Conservation (phyloP, 371 early-diverging fungal species). For the Mucor saturninus region DNA sequence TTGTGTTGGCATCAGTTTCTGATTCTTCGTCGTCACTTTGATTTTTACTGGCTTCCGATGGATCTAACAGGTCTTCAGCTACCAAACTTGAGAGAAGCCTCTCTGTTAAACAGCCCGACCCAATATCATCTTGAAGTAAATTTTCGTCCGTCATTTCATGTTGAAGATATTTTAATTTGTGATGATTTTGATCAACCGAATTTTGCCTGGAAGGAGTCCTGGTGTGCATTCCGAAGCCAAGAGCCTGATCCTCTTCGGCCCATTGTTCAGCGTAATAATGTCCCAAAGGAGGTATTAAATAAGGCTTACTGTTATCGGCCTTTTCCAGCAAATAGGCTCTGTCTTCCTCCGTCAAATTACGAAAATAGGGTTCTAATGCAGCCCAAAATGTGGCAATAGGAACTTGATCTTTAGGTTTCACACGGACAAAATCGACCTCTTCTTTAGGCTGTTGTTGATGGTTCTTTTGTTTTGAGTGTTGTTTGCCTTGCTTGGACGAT, state of each 20-base stretch:
- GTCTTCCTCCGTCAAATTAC: constrained; percentile 81
- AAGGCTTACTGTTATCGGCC: constrained; percentile 72
- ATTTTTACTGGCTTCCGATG: constrained; percentile 19
- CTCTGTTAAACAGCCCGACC: constrained; percentile 74
- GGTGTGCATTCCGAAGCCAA: constrained; percentile 1
- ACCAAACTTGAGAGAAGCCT: constrained; percentile 73
- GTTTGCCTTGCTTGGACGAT: constrained; percentile 2
- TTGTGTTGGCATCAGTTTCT: constrained; percentile 11
- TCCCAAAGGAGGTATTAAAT: constrained; percentile 79
- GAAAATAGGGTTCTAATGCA: constrained; percentile 84
- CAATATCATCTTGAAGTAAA: constrained; percentile 51
- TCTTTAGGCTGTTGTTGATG: constrained; percentile 21
- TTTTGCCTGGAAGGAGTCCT: neutral
- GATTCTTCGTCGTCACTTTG: constrained; percentile 30
- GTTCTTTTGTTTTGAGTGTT: constrained; percentile 11
- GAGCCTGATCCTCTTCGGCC: constrained; percentile 76
- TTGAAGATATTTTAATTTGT: constrained; percentile 11
- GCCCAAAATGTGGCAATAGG: constrained; percentile 82
- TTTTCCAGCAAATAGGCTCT: constrained; percentile 66
- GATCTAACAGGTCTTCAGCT: constrained; percentile 50
- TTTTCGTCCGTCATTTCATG: constrained; percentile 50
- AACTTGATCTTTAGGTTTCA: constrained; percentile 70
- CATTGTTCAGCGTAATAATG: constrained; percentile 77
- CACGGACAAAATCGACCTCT: constrained; percentile 47
- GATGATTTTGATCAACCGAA: neutral